Percentiles rank a stretch among this genome's conserved stretches.
Conservation (phyloP, 768 basidiomycete genomes). For the Agaricus blazei region DNA sequence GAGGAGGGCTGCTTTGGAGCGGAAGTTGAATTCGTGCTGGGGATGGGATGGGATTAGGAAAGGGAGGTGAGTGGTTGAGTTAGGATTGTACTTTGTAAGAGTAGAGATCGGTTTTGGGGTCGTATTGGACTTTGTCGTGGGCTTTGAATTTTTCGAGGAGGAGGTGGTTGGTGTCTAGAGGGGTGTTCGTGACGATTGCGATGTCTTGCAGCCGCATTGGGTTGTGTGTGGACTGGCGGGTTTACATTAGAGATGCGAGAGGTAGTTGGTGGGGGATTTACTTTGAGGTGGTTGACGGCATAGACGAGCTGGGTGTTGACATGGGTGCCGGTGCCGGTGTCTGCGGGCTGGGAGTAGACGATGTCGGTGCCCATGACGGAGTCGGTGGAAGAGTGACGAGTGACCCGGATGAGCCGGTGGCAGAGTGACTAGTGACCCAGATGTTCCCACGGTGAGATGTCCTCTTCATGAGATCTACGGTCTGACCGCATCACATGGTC, state of each 20-base stretch:
- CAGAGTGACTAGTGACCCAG: too few relatives aligned
- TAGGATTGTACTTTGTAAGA: conserved; percentile 66
- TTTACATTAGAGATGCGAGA: not conserved
- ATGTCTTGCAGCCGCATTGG: conserved; percentile 89
- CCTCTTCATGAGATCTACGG: too few relatives aligned
- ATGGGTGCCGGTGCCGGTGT: conserved; percentile 76
- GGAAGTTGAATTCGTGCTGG: conserved; percentile 83
- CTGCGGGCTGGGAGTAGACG: conserved; percentile 85
- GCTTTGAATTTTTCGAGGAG: conserved; percentile 77
- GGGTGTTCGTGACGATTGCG: conserved; percentile 74
- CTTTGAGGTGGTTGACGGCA: conserved; percentile 79
- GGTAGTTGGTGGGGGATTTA: conserved; percentile 21
- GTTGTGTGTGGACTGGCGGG: conserved; percentile 51
- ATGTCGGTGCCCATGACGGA: conserved; percentile 39
- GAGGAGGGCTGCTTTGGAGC: conserved; percentile 77
- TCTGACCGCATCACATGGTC: too few relatives aligned
- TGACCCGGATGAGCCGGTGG: too few relatives aligned
- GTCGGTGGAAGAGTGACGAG: not conserved
- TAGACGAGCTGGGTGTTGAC: conserved; percentile 86
- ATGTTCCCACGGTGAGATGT: too few relatives aligned
- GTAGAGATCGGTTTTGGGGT: conserved; percentile 81
- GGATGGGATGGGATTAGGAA: not conserved
- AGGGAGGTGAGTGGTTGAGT: not conserved
- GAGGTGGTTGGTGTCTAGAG: conserved; percentile 63
- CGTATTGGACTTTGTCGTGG: conserved; percentile 76